Conservation (phyloP, 2,329 filamentous ascomycete species). For the Penicillium psychrosexuale region DNA sequence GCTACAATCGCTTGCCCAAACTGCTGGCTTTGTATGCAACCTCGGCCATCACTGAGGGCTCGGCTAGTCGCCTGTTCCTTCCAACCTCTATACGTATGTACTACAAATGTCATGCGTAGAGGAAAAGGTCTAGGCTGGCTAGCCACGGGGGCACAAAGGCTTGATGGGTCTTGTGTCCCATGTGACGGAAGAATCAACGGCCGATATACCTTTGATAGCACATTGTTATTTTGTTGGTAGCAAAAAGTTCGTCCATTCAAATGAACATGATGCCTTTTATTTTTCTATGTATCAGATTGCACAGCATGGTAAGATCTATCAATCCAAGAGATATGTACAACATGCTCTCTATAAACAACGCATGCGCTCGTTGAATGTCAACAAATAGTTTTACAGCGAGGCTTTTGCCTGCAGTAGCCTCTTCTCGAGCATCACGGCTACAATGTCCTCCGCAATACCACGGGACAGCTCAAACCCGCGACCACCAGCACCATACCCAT, state of each 20-base stretch:
- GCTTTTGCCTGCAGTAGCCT: constrained; percentile 24
- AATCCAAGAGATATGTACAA: neutral
- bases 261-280: constrained; percentile 19
- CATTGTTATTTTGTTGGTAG: constrained; percentile 30
- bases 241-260: constrained; percentile 28
- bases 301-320: neutral
- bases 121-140: constrained; percentile 12
- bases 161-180: constrained; percentile 26
- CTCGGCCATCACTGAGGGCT: constrained; percentile 24
- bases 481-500: constrained; percentile 60
- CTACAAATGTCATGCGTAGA: constrained; percentile 12
- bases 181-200: constrained; percentile 27
- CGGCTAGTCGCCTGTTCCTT: constrained; percentile 19
- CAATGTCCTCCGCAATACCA: constrained; percentile 56
- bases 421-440: constrained; percentile 37
- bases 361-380: neutral
- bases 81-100: constrained; percentile 1
- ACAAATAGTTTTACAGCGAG: constrained; percentile 18
- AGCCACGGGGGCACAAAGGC: constrained; percentile 22
- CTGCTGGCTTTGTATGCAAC: constrained; percentile 17
- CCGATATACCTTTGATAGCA: constrained; percentile 30
- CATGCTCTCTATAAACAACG: neutral
- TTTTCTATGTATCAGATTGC: constrained; percentile 1
- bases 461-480: constrained; percentile 62
- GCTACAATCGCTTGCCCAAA: constrained; percentile 16